A percentile compares a stretch with the other conserved stretches of the same genome.
These are phyloP conservation scores for Apiotrichum laibachii DNA, from an alignment of 1,284 basidiomycete genomes.

Conservation along the genomic window DNA sequence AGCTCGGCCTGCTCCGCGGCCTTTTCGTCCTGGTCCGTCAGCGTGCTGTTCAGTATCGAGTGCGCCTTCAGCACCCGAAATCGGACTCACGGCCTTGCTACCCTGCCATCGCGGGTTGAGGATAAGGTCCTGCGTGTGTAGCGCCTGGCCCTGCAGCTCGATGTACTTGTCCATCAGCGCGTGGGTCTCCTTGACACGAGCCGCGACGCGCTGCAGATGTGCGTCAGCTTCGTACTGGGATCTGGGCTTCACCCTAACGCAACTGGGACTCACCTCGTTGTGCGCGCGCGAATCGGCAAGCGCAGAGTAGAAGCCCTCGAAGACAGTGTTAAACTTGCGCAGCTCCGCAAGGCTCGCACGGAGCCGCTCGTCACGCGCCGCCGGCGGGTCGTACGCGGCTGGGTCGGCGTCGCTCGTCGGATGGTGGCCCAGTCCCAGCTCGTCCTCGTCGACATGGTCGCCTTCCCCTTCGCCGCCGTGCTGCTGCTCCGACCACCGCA, in stretches of 20 bases:
- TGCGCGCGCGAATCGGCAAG: slow-evolving; percentile 42
- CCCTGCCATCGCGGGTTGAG: slow-evolving; percentile 47
- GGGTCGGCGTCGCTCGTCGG: not conserved
- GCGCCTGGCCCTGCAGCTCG: slow-evolving; percentile 44
- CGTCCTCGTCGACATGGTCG: slow-evolving; percentile 1
- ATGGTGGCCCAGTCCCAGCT: not conserved
- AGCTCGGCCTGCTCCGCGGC: slow-evolving; percentile 29
- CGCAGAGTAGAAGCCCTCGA: slow-evolving; percentile 44
- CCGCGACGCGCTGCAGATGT: slow-evolving; percentile 39
- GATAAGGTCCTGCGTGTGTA: slow-evolving; percentile 45
- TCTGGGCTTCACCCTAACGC: too few species aligned
- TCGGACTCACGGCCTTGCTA: slow-evolving; percentile 38
- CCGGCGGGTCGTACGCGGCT: slow-evolving; percentile 18
- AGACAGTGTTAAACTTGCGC: slow-evolving; percentile 47
- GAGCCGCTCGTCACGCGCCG: slow-evolving; percentile 23
- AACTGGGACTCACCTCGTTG: slow-evolving; percentile 38
- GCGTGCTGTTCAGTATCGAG: too few species aligned
- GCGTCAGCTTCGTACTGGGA: not conserved
- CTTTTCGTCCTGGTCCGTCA: slow-evolving; percentile 30
- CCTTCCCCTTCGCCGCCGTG: not conserved
- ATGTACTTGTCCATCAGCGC: slow-evolving; percentile 47
- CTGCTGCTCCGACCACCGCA: slow-evolving; percentile 1
- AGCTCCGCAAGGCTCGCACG: slow-evolving; percentile 46
- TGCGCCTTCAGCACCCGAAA: too few species aligned
- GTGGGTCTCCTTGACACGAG: slow-evolving; percentile 41